Evolutionary conservation across 352 stramenopile species (phyloP).

Genomic region (Phytophthora pluvialis): DNA sequence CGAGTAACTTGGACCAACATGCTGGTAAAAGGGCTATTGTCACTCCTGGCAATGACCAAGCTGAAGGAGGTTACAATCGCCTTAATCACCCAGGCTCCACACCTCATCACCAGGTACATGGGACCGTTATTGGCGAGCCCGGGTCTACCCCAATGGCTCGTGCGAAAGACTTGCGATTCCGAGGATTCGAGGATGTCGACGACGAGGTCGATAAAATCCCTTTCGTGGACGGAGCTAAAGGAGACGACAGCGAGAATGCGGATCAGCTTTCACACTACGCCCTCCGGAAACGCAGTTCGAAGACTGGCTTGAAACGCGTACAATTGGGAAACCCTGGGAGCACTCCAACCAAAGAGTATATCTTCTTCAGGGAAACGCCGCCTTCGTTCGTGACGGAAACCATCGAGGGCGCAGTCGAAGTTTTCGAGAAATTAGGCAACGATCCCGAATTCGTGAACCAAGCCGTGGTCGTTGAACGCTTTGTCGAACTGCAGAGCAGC

Average conservation of each 20-base stretch:
- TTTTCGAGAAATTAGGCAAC: constrained; percentile 56
- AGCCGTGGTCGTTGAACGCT: constrained; percentile 44
- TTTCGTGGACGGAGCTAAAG: background rate
- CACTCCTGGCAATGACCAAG: constrained; percentile 8
- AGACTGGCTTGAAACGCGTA: constrained; percentile 62
- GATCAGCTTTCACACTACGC: constrained; percentile 59
- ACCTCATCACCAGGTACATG: constrained; percentile 43
- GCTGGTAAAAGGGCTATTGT: constrained; percentile 8
- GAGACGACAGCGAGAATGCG: background rate
- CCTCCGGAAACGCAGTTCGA: constrained; percentile 50
- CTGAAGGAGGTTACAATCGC: constrained; percentile 52
- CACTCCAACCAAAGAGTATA: constrained; percentile 83
- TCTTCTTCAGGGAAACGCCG: constrained; percentile 87
- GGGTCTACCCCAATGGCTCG: constrained; percentile 69
- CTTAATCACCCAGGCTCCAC: constrained; percentile 70
- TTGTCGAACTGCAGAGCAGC: constrained; percentile 81
- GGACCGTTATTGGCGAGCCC: constrained; percentile 51
- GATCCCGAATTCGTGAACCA: constrained; percentile 54
- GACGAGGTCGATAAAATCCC: constrained; percentile 17
- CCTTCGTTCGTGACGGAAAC: constrained; percentile 82
- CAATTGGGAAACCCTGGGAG: constrained; percentile 55
- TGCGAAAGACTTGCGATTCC: constrained; percentile 44
- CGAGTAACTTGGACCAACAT: constrained; percentile 28
- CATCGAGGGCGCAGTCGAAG: constrained; percentile 62
- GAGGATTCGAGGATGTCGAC: constrained; percentile 68